A percentile compares a stretch with the other conserved stretches of the same genome.
Conservation (phyloP, 2,329 filamentous ascomycete species). For the Alternaria tenuissima region DNA sequence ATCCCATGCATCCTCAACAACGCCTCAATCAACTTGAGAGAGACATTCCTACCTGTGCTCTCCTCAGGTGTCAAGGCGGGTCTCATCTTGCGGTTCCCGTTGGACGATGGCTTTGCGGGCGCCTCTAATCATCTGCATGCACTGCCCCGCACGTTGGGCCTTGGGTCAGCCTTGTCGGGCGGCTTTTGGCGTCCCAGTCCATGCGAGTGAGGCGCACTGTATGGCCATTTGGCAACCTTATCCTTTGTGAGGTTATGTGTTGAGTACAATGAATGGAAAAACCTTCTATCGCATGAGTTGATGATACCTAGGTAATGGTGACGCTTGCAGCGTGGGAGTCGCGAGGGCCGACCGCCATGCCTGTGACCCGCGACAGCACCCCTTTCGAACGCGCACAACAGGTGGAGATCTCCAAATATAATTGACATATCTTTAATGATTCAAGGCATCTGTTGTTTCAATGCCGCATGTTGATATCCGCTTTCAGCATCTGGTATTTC, state of each 20-base stretch:
- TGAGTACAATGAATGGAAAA: background rate
- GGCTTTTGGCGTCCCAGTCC: background rate
- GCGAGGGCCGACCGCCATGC: background rate
- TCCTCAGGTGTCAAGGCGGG: background rate
- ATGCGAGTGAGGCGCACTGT: conserved; percentile 4
- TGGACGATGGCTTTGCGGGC: background rate
- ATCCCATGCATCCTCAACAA: conserved; percentile 4
- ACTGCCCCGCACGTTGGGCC: conserved; percentile 14
- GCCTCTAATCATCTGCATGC: conserved; percentile 5
- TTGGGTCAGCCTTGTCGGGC: conserved; percentile 10
- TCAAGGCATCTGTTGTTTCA: background rate
- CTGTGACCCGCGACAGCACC: background rate
- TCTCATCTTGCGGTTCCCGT: background rate
- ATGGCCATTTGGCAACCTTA: background rate
- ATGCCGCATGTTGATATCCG: background rate
- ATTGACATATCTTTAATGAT: background rate
- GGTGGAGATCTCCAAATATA: background rate
- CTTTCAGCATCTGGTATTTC: background rate
- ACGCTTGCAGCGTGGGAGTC: background rate
- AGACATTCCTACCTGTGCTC: background rate
- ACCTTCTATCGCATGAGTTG: background rate
- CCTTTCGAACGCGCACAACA: background rate
- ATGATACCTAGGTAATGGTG: background rate
- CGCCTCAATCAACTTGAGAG: conserved; percentile 11
- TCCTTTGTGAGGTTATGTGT: background rate